These are phyloP conservation scores for Taiwanofungus camphoratus DNA, from an alignment of 1,284 basidiomycete species.

Conservation along the genomic window DNA sequence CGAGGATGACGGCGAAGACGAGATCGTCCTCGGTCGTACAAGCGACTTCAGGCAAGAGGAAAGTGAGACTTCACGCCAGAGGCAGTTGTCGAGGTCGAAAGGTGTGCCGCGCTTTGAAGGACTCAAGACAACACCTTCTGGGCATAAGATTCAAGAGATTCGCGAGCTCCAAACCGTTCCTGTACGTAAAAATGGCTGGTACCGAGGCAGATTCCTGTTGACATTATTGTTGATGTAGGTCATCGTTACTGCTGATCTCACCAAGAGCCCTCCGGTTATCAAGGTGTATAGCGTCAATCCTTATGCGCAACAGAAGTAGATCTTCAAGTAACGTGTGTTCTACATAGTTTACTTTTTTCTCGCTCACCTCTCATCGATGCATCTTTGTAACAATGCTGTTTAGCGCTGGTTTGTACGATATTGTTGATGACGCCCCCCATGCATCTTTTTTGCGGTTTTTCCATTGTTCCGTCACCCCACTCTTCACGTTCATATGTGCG, in stretches of 20 bases:
- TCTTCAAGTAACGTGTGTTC: conserved; percentile 4
- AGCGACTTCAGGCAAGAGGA: conserved; percentile 36
- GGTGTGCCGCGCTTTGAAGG: conserved; percentile 75
- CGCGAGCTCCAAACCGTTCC: conserved; percentile 86
- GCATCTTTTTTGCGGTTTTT: neutral
- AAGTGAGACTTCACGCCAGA: conserved; percentile 67
- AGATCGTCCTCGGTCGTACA: conserved; percentile 72
- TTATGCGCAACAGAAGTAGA: conserved; percentile 53
- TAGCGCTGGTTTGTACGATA: conserved; percentile 9
- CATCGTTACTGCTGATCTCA: conserved; percentile 88
- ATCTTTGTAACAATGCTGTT: conserved; percentile 2
- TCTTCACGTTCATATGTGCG: conserved; percentile 3
- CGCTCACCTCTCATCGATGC: neutral
- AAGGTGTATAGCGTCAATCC: conserved; percentile 89
- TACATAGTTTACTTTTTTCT: neutral
- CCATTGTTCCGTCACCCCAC: neutral
- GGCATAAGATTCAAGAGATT: conserved; percentile 92
- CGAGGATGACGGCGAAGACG: conserved; percentile 67
- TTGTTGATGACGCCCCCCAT: neutral
- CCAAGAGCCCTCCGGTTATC: conserved; percentile 91
- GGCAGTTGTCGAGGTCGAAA: conserved; percentile 70
- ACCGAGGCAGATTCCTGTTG: neutral
- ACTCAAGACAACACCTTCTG: conserved; percentile 59
- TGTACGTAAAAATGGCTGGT: conserved; percentile 41
- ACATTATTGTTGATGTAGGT: conserved; percentile 45